Evolutionary conservation across 345 rosid species (phyloP).

Genomic region (Gossypium raimondii): DNA sequence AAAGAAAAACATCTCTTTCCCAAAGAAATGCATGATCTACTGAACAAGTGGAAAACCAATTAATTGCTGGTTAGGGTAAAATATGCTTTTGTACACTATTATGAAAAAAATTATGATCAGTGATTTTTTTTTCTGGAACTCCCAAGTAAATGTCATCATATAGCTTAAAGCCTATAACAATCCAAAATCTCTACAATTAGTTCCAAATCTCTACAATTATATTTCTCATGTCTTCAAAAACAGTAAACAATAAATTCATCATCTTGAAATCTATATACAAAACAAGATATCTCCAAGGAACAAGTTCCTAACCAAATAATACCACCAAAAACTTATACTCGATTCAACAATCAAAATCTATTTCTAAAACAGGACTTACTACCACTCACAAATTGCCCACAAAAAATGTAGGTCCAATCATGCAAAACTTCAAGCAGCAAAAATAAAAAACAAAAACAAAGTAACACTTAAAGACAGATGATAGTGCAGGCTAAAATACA

Average conservation of each 20-base stretch:
- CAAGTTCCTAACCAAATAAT: background rate
- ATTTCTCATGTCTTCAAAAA: slow-evolving; percentile 6
- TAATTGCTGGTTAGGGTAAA: background rate
- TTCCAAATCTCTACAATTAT: background rate
- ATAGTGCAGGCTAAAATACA: background rate
- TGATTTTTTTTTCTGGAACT: background rate
- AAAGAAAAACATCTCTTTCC: background rate
- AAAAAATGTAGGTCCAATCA: background rate
- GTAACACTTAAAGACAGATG: background rate
- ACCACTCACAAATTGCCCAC: background rate
- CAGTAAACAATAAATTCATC: background rate
- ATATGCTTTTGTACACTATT: background rate
- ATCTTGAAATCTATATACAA: background rate
- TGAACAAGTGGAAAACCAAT: background rate
- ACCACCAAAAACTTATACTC: background rate
- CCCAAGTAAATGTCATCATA: background rate
- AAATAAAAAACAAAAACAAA: background rate
- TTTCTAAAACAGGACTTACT: background rate
- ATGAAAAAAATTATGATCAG: background rate
- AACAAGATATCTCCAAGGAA: slow-evolving; percentile 7
- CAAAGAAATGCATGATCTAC: background rate
- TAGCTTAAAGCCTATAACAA: background rate
- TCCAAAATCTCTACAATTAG: background rate
- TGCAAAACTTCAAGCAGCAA: background rate
- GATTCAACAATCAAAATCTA: background rate